Conservation (phyloP, 441 rosid species). For the Populus hybrid region DNA sequence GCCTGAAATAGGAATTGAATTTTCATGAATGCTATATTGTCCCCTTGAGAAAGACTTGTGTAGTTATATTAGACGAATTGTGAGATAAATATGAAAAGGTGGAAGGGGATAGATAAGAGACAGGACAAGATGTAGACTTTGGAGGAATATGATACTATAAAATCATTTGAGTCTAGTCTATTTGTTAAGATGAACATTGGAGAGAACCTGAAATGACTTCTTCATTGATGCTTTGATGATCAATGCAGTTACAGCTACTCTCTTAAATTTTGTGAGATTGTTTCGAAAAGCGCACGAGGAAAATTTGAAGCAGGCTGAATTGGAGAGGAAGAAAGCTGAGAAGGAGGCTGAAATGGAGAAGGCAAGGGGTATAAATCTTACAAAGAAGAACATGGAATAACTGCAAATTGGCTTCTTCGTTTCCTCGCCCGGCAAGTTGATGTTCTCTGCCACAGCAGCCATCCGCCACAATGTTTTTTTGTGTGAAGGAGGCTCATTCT, state of each 20-base stretch:
- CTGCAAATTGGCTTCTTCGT: slow-evolving; percentile 27
- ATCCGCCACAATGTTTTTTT: slow-evolving; percentile 16
- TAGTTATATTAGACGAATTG: not conserved
- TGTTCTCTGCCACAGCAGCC: slow-evolving; percentile 23
- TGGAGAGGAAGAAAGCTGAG: slow-evolving; percentile 83
- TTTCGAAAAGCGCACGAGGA: slow-evolving; percentile 95
- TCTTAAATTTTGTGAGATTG: slow-evolving; percentile 76
- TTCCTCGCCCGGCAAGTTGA: slow-evolving; percentile 3
- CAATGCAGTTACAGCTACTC: slow-evolving; percentile 79
- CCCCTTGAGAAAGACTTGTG: not conserved
- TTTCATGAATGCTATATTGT: not conserved
- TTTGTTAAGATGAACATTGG: not conserved
- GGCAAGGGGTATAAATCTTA: slow-evolving; percentile 62
- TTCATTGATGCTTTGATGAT: not conserved
- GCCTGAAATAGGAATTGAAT: not conserved
- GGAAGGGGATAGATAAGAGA: not conserved
- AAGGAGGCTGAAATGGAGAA: slow-evolving; percentile 89
- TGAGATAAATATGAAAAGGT: not conserved
- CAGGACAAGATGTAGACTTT: not conserved
- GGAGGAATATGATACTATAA: not conserved
- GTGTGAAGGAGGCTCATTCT: slow-evolving; percentile 11
- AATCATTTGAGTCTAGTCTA: not conserved
- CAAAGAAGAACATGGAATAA: slow-evolving; percentile 52
- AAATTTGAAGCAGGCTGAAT: slow-evolving; percentile 80
- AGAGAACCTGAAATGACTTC: slow-evolving; percentile 3